These are phyloP conservation scores for Trametes sp. DNA, from an alignment of 1,284 basidiomycete species.

Conservation along the genomic window DNA sequence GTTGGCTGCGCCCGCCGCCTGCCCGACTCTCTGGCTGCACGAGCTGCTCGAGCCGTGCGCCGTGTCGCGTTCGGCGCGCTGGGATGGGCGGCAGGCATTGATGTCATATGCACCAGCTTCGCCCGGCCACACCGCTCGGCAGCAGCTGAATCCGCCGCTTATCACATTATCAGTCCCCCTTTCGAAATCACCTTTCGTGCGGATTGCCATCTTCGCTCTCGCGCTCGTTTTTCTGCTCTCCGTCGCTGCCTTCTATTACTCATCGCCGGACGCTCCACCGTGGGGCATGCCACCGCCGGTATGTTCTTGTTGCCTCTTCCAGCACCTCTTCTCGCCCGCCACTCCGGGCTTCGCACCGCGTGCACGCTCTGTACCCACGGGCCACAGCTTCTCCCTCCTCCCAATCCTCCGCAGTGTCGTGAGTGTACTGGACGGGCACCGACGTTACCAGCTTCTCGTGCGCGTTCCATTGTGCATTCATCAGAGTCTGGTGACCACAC, in stretches of 20 bases:
- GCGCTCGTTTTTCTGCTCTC: background rate
- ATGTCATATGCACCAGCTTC: slow-evolving; percentile 21
- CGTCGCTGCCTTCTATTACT: slow-evolving; percentile 2
- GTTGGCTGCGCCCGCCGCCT: background rate
- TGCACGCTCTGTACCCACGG: slow-evolving; percentile 1
- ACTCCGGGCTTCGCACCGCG: background rate
- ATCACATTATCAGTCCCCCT: slow-evolving; percentile 36
- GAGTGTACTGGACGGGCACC: background rate
- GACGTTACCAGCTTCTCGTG: background rate
- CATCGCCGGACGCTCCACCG: slow-evolving; percentile 7
- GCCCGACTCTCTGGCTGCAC: background rate
- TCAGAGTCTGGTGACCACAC: background rate
- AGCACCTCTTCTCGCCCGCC: background rate
- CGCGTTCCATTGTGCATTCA: background rate
- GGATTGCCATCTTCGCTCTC: slow-evolving; percentile 25
- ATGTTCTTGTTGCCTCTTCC: background rate
- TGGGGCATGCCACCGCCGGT: background rate
- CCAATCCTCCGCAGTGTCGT: background rate
- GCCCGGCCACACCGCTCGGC: slow-evolving; percentile 13
- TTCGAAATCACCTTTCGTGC: slow-evolving; percentile 20
- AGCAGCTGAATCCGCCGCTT: slow-evolving; percentile 16
- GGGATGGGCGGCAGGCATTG: background rate
- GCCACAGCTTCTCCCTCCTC: slow-evolving; percentile 2
- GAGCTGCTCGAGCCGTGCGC: background rate
- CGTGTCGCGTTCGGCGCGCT: background rate